phyloP scores from a whole-genome alignment of 768 basidiomycete species.

The Mycena kentingensis region DNA sequence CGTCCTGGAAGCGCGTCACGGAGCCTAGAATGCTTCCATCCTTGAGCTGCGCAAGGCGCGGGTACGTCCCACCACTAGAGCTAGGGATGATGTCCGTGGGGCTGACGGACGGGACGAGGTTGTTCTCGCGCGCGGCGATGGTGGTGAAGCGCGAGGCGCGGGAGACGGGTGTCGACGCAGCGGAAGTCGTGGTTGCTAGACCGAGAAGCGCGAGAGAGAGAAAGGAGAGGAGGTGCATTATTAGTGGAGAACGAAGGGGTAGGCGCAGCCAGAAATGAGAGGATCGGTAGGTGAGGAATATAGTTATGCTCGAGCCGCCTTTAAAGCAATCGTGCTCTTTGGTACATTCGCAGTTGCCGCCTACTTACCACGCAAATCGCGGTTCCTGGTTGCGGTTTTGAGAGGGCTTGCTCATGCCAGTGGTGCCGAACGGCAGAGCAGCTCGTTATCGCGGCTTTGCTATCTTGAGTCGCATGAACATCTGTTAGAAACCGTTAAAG shows the following conservation, averaged over 20 bases:
- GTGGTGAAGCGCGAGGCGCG: too few relatives aligned
- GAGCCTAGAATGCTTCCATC: constrained; percentile 18
- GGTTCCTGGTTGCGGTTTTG: too few relatives aligned
- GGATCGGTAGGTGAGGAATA: neutral
- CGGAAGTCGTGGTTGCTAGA: neutral
- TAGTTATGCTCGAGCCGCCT: too few relatives aligned
- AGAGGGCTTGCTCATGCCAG: too few relatives aligned
- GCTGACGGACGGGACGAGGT: constrained; percentile 13
- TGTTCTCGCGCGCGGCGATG: too few relatives aligned
- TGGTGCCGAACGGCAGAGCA: too few relatives aligned
- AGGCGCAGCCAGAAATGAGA: neutral
- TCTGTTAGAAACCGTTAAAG: neutral
- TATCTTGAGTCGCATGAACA: neutral
- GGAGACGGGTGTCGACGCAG: neutral
- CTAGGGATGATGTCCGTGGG: neutral
- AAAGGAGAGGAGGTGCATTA: constrained; percentile 10
- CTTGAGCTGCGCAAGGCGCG: constrained; percentile 17
- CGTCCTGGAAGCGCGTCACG: constrained; percentile 6
- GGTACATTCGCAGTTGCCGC: too few relatives aligned
- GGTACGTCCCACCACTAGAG: constrained; percentile 17
- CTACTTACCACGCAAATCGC: too few relatives aligned
- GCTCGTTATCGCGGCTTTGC: too few relatives aligned
- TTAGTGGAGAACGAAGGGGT: neutral
- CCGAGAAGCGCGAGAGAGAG: constrained; percentile 1
- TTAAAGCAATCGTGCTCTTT: too few relatives aligned